These are phyloP conservation scores for Tritrichomonas foetus DNA, from an alignment of 208 protist species.

Conservation along the genomic window DNA sequence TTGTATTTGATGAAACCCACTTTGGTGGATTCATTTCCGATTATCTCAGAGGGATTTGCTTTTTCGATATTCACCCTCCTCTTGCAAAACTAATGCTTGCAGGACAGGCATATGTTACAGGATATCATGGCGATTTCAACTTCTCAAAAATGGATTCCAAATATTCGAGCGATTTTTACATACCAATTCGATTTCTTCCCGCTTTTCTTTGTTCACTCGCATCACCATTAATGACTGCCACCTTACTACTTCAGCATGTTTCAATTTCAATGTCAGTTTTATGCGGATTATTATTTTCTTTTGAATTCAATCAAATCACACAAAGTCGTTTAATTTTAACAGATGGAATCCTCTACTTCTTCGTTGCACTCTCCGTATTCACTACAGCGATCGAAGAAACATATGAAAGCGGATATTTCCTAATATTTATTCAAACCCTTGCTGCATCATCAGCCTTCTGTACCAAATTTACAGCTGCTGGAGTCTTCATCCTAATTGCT, in stretches of 20 bases:
- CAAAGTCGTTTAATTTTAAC: background rate
- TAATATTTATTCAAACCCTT: background rate
- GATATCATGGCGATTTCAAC: background rate
- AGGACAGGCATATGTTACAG: background rate
- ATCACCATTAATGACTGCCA: background rate
- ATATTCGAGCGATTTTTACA: background rate
- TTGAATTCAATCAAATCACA: background rate
- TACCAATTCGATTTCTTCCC: background rate
- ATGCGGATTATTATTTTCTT: background rate
- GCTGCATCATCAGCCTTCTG: background rate
- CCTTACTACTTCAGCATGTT: background rate
- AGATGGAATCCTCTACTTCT: slow-evolving; percentile 18
- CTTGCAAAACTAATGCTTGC: background rate
- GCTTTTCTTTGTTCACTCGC: background rate
- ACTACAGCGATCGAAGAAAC: background rate
- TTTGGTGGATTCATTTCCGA: slow-evolving; percentile 32
- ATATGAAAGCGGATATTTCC: background rate
- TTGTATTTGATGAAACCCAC: slow-evolving; percentile 34
- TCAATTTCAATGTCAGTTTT: background rate
- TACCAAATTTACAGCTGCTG: background rate
- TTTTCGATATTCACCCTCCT: slow-evolving; percentile 34
- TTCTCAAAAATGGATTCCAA: background rate
- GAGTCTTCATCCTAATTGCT: background rate
- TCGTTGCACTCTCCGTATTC: background rate
- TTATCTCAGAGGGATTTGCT: background rate